Evolutionary conservation across 2,329 filamentous ascomycete genomes (phyloP), one percentile per base, ranked within the genome.

Genomic region (Metarhizium album): DNA sequence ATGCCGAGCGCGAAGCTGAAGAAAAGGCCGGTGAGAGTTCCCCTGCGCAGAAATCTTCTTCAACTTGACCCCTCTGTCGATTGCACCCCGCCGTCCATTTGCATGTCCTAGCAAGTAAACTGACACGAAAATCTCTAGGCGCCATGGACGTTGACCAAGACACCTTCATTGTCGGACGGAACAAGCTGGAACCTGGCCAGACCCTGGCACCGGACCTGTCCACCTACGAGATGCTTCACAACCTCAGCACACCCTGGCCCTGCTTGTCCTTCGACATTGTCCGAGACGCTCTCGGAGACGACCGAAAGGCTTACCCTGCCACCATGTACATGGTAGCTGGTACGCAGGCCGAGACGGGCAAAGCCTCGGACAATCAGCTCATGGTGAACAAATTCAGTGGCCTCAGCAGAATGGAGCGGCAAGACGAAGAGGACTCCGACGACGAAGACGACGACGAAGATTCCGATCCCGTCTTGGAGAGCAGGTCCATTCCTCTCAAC

Each of bases 161-260:
- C 66, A 95, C 90, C 40, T 98, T 97, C 70, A 96, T 98, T 61
- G 90, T 95, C 58, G 93, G 93, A 56, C 82, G 93, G 62, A 89
- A 90, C 67, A 91, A 93, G 72, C 79, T 97, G 56, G 88, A 89
- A 57, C 84, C 89, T 13, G 91, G 90, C 60, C 90, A 97, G 74
- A 90, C 89, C 4, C 79, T 98, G 51, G 83, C 90, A 3, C 91
- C 93, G 14, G 93, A 98, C 69, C 77, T 87, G 53, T 88, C 87
- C n/a, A 91, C 91, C 5, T 98, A 98, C 73, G 86, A 96, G 67
- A 94, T 98, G 90, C 82, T 98, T 53, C 93, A 98, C 74, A 89
- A 83, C 54, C 79, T 98, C 56, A 93, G 86, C 68, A 90, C 90
- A 7, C 90, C 90, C 1, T 98, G 93, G 93, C 93, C 93, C 3